phyloP scores from a whole-genome alignment of 345 rosid species.

The Erysimum cheiranthoides region DNA sequence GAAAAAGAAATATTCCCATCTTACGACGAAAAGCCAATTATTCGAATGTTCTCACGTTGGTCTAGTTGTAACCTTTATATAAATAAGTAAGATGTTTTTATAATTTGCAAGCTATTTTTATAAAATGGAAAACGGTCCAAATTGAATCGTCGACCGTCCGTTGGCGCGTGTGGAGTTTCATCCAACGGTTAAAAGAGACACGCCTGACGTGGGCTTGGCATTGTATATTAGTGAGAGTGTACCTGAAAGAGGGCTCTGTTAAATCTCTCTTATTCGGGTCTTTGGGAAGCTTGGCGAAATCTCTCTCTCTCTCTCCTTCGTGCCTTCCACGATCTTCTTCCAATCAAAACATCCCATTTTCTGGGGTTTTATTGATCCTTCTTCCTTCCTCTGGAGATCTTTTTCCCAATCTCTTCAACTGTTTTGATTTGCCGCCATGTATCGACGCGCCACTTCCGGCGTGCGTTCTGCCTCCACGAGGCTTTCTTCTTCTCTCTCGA shows the following conservation, averaged over 20 bases:
- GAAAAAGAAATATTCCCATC: constrained; percentile 28
- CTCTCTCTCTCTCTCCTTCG: constrained; percentile 22
- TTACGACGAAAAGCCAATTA: constrained; percentile 31
- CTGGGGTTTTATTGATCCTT: constrained; percentile 5
- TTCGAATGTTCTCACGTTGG: constrained; percentile 44
- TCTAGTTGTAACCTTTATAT: constrained; percentile 1
- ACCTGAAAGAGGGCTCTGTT: neutral
- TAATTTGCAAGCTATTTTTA: neutral
- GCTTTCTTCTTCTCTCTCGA: constrained; percentile 47
- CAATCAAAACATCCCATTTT: constrained; percentile 19
- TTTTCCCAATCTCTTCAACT: neutral
- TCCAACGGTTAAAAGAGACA: constrained; percentile 32
- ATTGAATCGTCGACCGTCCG: constrained; percentile 7
- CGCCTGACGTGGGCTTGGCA: constrained; percentile 2
- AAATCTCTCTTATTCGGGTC: neutral
- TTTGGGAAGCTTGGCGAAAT: constrained; percentile 1
- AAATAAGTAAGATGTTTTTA: neutral
- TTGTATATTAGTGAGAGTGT: constrained; percentile 33
- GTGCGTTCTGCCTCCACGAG: constrained; percentile 51
- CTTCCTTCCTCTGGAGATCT: neutral
- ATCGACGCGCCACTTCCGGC: constrained; percentile 46
- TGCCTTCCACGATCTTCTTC: constrained; percentile 28
- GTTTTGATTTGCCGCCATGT: constrained; percentile 39
- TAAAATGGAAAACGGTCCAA: neutral
- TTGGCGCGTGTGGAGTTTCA: neutral